A percentile compares a stretch with the other conserved stretches of the same genome.
These are phyloP conservation scores for Phytophthora cajani DNA, from an alignment of 352 stramenopile genomes.

Conservation along the genomic window DNA sequence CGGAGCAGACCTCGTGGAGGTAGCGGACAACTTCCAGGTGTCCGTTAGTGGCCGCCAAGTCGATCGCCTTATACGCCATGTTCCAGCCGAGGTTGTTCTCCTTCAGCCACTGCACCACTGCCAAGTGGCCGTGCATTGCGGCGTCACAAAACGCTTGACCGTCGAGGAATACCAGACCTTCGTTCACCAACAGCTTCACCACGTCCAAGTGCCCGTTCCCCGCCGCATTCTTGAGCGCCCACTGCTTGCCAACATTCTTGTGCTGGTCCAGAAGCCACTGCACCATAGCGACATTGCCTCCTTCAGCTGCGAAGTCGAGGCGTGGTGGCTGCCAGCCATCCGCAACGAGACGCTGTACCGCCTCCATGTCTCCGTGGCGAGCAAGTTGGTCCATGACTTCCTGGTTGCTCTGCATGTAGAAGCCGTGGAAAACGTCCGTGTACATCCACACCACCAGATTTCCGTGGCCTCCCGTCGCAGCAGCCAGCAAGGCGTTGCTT, in stretches of 20 bases:
- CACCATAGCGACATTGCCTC: slow-evolving; percentile 31
- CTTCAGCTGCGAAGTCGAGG: slow-evolving; percentile 33
- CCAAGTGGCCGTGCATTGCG: slow-evolving; percentile 22
- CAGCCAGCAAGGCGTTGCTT: slow-evolving; percentile 30
- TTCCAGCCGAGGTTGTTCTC: slow-evolving; percentile 36
- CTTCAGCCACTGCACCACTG: slow-evolving; percentile 25
- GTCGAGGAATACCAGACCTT: slow-evolving; percentile 25
- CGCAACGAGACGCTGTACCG: slow-evolving; percentile 12
- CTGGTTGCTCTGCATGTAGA: slow-evolving; percentile 33
- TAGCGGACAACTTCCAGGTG: slow-evolving; percentile 34
- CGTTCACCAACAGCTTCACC: slow-evolving; percentile 21
- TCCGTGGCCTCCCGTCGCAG: slow-evolving; percentile 26
- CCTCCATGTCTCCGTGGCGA: slow-evolving; percentile 19
- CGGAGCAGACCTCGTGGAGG: slow-evolving; percentile 26
- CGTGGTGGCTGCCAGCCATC: slow-evolving; percentile 23
- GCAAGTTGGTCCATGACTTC: slow-evolving; percentile 33
- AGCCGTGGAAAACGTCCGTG: slow-evolving; percentile 26
- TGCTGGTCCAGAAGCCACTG: slow-evolving; percentile 24
- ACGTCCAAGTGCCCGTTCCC: slow-evolving; percentile 32
- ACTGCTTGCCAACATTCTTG: slow-evolving; percentile 14
- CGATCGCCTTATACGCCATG: slow-evolving; percentile 29
- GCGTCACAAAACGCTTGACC: slow-evolving; percentile 31
- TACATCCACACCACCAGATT: slow-evolving; percentile 34
- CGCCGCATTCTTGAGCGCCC: slow-evolving; percentile 32
- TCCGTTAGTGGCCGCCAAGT: slow-evolving; percentile 26